Base-by-base conservation (phyloP, 768 basidiomycete species). In the Cystofilobasidium capitatum region DNA sequence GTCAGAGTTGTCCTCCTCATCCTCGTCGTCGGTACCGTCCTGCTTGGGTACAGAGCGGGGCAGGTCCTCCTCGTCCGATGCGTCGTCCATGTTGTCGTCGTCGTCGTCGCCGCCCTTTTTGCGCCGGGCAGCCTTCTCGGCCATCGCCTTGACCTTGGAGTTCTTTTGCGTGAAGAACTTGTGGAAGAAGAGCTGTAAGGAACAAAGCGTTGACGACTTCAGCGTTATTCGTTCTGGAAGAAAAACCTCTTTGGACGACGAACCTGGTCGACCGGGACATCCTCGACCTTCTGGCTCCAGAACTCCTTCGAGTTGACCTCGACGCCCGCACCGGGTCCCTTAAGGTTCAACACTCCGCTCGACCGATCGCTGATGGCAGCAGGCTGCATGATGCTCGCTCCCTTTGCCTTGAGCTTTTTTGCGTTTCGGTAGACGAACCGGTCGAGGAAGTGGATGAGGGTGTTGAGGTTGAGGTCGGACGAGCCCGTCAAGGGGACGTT, bases 351-450 rank as follows among this genome's bases (percentile, higher is more conserved):
- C 9, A 81, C 75, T 44, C 75, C 73, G 2, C 88, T 84, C 2
- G 79, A 78, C 16, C 82, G 80, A 66, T 86, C 86, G n/a, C 82
- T 71, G 1, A 80, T 81, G 1, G 88, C 87, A 1, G 86, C 85
- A n/a, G 91, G 91, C 78, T 99, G 94, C 96, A 98, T 98, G 64
- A 89, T 88, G 70, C 87, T 89, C 0, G 84, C 81, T n/a, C 92
- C 93, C 74, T 85, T 87, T 65, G 80, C 81, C 1, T 78, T 70
- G 72, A 87, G 86, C 70, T 81, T 80, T 79, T 97, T 98, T 0
- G 92, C 86, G 75, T 98, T 97, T 77, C 92, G 90, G 81, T 91
- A 97, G 49, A 97, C 89, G 79, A 98, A 97, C 39, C 93, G 85
- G 75, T 98, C 96, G 45, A 98, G 83, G 83, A 99, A 97, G 73